phyloP scores from a whole-genome alignment of 2,329 filamentous ascomycete genomes.

The Hypoxylon sp. region DNA sequence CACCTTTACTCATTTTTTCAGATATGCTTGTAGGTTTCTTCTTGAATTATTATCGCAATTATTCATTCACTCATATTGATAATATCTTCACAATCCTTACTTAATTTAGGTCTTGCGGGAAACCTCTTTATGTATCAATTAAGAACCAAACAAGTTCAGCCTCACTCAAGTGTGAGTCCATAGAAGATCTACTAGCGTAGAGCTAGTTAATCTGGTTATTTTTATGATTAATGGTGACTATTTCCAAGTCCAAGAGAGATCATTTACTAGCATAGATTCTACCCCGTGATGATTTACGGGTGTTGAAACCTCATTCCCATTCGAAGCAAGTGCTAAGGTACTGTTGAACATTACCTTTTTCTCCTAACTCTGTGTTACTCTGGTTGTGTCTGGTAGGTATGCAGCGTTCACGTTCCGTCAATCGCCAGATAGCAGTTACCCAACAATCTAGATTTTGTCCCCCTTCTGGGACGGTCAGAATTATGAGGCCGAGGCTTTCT shows the following conservation, averaged over 20 bases:
- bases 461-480: not conserved
- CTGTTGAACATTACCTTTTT: not conserved
- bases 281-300: not conserved
- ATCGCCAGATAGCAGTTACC: not conserved
- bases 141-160: too few species aligned
- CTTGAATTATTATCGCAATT: not conserved
- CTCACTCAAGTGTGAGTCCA: too few species aligned
- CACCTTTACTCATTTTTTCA: not conserved
- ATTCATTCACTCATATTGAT: too few species aligned
- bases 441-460: not conserved
- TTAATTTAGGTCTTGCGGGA: too few species aligned
- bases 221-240: not conserved
- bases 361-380: not conserved
- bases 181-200: too few species aligned
- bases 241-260: not conserved
- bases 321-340: too few species aligned
- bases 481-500: conserved; percentile 21
- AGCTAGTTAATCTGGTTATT: too few species aligned
- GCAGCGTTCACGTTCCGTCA: not conserved
- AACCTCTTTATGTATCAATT: too few species aligned
- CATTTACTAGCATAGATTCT: not conserved
- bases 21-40: not conserved
- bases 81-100: too few species aligned
- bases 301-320: not conserved
- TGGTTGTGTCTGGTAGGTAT: not conserved